phyloP scores from a whole-genome alignment of 2,329 filamentous ascomycete species.

The Penicillium brevicompactum region DNA sequence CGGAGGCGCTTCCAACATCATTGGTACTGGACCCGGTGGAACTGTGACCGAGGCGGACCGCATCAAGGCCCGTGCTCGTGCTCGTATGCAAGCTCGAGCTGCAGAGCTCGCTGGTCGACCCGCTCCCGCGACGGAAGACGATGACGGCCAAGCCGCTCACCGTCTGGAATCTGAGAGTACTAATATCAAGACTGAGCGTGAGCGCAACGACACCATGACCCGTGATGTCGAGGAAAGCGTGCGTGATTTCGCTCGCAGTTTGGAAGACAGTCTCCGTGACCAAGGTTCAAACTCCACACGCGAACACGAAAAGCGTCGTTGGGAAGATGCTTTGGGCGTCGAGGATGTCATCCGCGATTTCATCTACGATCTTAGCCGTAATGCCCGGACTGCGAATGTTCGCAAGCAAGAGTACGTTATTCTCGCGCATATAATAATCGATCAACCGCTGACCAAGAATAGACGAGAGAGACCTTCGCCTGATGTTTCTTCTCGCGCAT shows the following conservation, averaged over 20 bases:
- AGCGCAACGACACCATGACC: constrained; percentile 96
- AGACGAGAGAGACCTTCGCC: constrained; percentile 56
- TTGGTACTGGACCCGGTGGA: constrained; percentile 91
- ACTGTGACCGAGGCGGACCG: constrained; percentile 89
- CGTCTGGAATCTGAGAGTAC: constrained; percentile 86
- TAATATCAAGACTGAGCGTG: constrained; percentile 78
- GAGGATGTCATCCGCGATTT: constrained; percentile 97
- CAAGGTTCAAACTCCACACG: constrained; percentile 72
- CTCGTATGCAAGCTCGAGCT: constrained; percentile 98
- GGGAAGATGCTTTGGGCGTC: constrained; percentile 94
- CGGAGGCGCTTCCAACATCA: constrained; percentile 73
- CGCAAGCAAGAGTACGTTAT: constrained; percentile 59
- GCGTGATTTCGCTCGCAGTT: constrained; percentile 77
- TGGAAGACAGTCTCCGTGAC: constrained; percentile 87
- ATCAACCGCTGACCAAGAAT: constrained; percentile 16
- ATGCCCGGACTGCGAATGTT: constrained; percentile 74
- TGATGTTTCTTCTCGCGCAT: constrained; percentile 51
- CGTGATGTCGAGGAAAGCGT: constrained; percentile 96
- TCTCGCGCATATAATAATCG: neutral
- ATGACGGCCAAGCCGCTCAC: constrained; percentile 77
- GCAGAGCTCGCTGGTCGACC: constrained; percentile 89
- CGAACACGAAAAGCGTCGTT: constrained; percentile 88
- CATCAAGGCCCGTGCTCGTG: constrained; percentile 90
- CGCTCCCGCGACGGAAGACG: constrained; percentile 64
- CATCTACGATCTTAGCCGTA: constrained; percentile 92